Evolutionary conservation across 2,329 filamentous ascomycete genomes (phyloP).

Genomic region (Claviceps pazoutovae): DNA sequence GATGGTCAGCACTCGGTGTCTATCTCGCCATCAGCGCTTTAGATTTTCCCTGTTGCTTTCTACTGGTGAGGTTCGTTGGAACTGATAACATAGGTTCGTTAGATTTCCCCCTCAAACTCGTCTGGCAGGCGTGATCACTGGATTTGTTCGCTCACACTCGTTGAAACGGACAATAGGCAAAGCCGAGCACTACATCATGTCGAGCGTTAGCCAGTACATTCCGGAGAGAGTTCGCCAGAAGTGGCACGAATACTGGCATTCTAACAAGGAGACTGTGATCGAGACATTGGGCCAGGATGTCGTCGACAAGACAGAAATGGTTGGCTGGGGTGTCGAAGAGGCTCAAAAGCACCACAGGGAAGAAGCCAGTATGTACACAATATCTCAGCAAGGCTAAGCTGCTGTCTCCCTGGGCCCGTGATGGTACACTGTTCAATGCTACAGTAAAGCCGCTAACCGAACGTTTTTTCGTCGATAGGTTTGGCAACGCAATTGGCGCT

Average conservation of each 20-base stretch:
- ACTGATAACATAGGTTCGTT: slow-evolving; percentile 67
- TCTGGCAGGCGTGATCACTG: background rate
- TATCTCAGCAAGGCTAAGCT: background rate
- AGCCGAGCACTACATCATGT: slow-evolving; percentile 54
- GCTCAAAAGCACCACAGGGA: slow-evolving; percentile 46
- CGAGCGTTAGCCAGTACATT: slow-evolving; percentile 42
- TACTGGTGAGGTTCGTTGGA: slow-evolving; percentile 69
- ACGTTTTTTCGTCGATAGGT: slow-evolving; percentile 25
- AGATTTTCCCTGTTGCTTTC: slow-evolving; percentile 91
- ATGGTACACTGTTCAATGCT: background rate
- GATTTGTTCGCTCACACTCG: background rate
- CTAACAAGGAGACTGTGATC: slow-evolving; percentile 31
- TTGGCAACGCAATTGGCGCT: slow-evolving; percentile 73
- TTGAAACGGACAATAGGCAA: slow-evolving; percentile 26
- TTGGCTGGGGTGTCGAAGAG: slow-evolving; percentile 47
- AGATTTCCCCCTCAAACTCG: background rate
- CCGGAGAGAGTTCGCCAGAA: slow-evolving; percentile 42
- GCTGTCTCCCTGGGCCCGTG: background rate
- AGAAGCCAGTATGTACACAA: slow-evolving; percentile 56
- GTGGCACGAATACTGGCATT: slow-evolving; percentile 35
- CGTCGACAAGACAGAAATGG: slow-evolving; percentile 35
- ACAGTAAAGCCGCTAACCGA: slow-evolving; percentile 10
- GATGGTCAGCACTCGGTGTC: slow-evolving; percentile 85
- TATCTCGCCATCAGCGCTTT: slow-evolving; percentile 71
- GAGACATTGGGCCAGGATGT: slow-evolving; percentile 29